Percentiles rank a stretch among this genome's conserved stretches.
phyloP scores from a whole-genome alignment of 345 rosid species.

The Eutrema japonicum region DNA sequence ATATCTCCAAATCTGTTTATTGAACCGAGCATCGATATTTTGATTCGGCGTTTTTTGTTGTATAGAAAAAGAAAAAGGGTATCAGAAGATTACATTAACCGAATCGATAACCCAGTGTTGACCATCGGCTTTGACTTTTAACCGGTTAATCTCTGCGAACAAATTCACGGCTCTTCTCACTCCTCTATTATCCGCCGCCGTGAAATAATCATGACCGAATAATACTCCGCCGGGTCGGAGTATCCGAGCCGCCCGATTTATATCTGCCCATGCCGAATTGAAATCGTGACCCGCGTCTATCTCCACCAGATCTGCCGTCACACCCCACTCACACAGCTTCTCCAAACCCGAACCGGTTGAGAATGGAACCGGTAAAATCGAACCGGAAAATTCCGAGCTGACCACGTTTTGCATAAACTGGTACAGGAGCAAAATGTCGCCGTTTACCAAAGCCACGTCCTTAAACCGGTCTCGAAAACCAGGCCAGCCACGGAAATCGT shows the following conservation, averaged over 20 bases:
- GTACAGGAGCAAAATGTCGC: slow-evolving; percentile 59
- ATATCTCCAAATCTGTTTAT: no score
- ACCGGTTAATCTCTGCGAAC: slow-evolving; percentile 57
- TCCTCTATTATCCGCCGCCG: slow-evolving; percentile 61
- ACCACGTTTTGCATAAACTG: slow-evolving; percentile 74
- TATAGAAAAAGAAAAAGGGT: not conserved
- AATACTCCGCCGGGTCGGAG: slow-evolving; percentile 67
- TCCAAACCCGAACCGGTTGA: slow-evolving; percentile 63
- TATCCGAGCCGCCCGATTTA: slow-evolving; percentile 63
- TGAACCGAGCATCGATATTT: no score
- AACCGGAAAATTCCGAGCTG: slow-evolving; percentile 41
- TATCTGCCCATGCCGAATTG: slow-evolving; percentile 75
- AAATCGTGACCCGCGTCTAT: slow-evolving; percentile 80
- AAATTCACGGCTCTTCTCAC: slow-evolving; percentile 73
- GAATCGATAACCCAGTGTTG: slow-evolving; percentile 71
- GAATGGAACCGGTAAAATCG: slow-evolving; percentile 65
- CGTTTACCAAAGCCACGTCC: slow-evolving; percentile 54
- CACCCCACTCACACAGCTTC: slow-evolving; percentile 69
- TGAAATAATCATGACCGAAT: slow-evolving; percentile 72
- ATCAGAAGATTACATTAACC: slow-evolving; percentile 23
- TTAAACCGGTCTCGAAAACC: slow-evolving; percentile 62
- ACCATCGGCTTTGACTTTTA: slow-evolving; percentile 55
- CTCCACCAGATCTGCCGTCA: slow-evolving; percentile 62
- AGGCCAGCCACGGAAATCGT: slow-evolving; percentile 85
- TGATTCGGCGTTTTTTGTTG: no score